Evolutionary conservation across 345 rosid species (phyloP).

Genomic region (Litchi chinensis): DNA sequence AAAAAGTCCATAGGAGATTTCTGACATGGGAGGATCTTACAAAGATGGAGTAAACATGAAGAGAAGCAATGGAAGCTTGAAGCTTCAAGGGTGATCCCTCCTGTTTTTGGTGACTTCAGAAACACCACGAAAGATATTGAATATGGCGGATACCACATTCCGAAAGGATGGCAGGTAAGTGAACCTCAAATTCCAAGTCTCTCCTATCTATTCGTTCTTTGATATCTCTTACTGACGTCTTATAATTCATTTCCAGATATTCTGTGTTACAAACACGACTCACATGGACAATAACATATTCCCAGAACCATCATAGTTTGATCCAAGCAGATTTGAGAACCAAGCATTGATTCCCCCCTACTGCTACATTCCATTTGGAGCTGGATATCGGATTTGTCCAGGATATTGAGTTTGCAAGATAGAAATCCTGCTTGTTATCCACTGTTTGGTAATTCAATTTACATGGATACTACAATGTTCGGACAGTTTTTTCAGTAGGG

Average conservation of each 20-base stretch:
- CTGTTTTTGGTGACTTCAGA: constrained; percentile 54
- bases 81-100: constrained; percentile 47
- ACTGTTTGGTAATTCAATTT: constrained; percentile 50
- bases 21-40: constrained; percentile 57
- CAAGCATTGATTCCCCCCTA: constrained; percentile 41
- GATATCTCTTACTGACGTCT: background rate
- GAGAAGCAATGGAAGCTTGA: constrained; percentile 61
- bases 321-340: constrained; percentile 51
- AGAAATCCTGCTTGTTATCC: constrained; percentile 47
- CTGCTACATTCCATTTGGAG: no score
- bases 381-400: constrained; percentile 58
- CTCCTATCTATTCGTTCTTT: background rate
- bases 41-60: constrained; percentile 68
- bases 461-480: constrained; percentile 41
- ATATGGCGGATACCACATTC: constrained; percentile 45
- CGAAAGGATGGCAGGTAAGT: constrained; percentile 59
- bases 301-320: constrained; percentile 45
- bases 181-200: background rate
- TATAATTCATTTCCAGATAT: constrained; percentile 27
- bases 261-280: constrained; percentile 50
- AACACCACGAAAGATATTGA: constrained; percentile 44
- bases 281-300: constrained; percentile 53
- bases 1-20: constrained; percentile 38
- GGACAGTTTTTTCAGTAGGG: constrained; percentile 41
- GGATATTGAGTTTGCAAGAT: constrained; percentile 55